Percentiles rank a stretch among this genome's conserved stretches.
Conservation (phyloP, 371 early-diverging fungal genomes). For the Rhizopus arrhizus region DNA sequence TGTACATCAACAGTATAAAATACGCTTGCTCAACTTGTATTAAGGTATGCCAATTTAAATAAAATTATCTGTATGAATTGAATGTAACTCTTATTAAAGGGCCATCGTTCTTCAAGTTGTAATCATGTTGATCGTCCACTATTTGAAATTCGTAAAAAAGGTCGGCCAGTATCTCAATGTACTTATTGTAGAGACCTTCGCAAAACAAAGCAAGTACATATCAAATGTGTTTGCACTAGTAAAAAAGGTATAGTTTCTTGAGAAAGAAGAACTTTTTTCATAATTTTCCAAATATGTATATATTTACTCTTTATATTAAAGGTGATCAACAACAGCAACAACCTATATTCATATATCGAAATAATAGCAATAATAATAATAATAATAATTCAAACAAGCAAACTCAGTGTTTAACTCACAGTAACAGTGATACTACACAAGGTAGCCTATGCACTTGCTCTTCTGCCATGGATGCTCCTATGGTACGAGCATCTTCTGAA, state of each 20-base stretch:
- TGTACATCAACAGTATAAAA: constrained; percentile 45
- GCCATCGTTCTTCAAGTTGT: constrained; percentile 69
- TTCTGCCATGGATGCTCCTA: constrained; percentile 3
- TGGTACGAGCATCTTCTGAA: constrained; percentile 3
- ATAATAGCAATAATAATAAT: background rate
- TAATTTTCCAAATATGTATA: background rate
- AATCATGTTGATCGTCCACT: constrained; percentile 67
- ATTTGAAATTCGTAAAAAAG: constrained; percentile 74
- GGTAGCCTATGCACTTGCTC: constrained; percentile 17
- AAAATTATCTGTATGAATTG: constrained; percentile 6
- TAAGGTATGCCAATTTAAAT: constrained; percentile 26
- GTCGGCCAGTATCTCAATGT: constrained; percentile 82
- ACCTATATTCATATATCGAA: constrained; percentile 22
- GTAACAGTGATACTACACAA: constrained; percentile 7
- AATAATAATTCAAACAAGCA: constrained; percentile 1
- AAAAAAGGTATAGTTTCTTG: constrained; percentile 32
- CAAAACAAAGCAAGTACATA: constrained; percentile 73
- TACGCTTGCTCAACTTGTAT: constrained; percentile 45
- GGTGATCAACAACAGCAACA: constrained; percentile 10
- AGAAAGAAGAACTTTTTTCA: constrained; percentile 4
- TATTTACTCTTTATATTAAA: constrained; percentile 1
- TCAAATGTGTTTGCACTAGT: constrained; percentile 73
- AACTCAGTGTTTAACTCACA: constrained; percentile 6
- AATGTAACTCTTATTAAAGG: constrained; percentile 33
- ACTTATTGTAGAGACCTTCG: constrained; percentile 74